Base-by-base conservation (phyloP, 2,329 filamentous ascomycete species). In the Aspergillus hortae region DNA sequence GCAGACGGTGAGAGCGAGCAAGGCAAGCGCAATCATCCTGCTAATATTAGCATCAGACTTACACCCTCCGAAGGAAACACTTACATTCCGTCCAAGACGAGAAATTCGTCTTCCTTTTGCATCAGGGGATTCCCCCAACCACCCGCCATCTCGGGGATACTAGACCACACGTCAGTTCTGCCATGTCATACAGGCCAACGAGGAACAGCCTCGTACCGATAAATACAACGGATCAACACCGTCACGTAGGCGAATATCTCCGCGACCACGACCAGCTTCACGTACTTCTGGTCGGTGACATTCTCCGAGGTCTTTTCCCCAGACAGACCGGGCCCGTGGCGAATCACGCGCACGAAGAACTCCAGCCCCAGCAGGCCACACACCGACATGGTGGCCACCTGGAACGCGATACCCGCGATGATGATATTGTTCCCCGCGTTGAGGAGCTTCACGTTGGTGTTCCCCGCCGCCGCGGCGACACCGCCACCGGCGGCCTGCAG, bases 401-500 rank as follows among this genome's bases (percentile, higher is more conserved):
- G 82, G 55, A 80, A 77, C 2, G 77, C 73, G 40, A 85, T 77
- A 60, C 82, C 82, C 0, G 80, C 75, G 46, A 84, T 77, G 68
- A 84, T 83, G 51, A 84, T 74, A 55, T 81, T 67, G 48, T 80
- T 77, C 4, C 81, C 81, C 1, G 73, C 61, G 35, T 79, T 67
- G 7, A 73, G 67, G n/a, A 77, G 61, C 2, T 66, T 62, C 19
- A 53, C 44, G 15, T 74, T 55, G 5, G 40, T 42, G 12, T 75
- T 68, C 1, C 68, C 67, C 6, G 78, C 78, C 0, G 77, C 75
- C 0, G 82, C 80, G 1, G 84, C 80, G 43, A 84, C 71, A 46
- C 77, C 82, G 51, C 83, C 82, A 11, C 82, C 82, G 6, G 74
- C 74, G 4, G 80, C 81, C 64, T 86, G 83, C 4, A 85, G 67